These are phyloP conservation scores for Alternaria angustiovoidea DNA, from an alignment of 2,329 filamentous ascomycete genomes.

Conservation along the genomic window DNA sequence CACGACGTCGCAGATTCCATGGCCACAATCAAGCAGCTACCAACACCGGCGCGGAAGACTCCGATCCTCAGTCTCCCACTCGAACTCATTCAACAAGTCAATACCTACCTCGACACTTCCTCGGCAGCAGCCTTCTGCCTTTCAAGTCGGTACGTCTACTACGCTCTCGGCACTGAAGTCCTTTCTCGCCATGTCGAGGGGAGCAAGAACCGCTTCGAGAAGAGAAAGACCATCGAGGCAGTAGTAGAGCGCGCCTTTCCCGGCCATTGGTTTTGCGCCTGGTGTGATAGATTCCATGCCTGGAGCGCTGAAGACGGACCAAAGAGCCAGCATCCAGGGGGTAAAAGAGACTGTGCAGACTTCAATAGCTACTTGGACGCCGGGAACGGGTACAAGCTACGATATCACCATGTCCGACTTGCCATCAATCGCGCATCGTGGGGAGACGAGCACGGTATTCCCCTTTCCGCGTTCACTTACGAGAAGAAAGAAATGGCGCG, in stretches of 20 bases:
- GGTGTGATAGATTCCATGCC: conserved; percentile 44
- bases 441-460: conserved; percentile 38
- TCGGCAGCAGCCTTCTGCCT: conserved; percentile 40
- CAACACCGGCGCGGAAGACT: conserved; percentile 11
- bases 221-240: conserved; percentile 31
- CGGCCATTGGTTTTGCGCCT: conserved; percentile 45
- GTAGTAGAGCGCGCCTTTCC: conserved; percentile 46
- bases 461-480: conserved; percentile 26
- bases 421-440: conserved; percentile 29
- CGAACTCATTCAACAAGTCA: conserved; percentile 44
- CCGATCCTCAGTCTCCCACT: conserved; percentile 37
- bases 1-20: conserved; percentile 14
- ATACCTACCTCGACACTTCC: conserved; percentile 31
- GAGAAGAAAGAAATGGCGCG: conserved; percentile 13
- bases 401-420: conserved; percentile 42
- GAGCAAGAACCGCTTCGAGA: conserved; percentile 27
- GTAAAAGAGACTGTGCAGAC: conserved; percentile 28
- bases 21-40: conserved; percentile 13
- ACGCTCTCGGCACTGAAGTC: conserved; percentile 36
- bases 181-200: conserved; percentile 27
- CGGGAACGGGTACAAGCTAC: conserved; percentile 27
- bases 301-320: conserved; percentile 27
- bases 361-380: conserved; percentile 39
- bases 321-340: conserved; percentile 3
- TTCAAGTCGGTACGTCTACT: conserved; percentile 36